phyloP scores from a whole-genome alignment of 2,329 filamentous ascomycete genomes.

The Fusarium drepaniforme region DNA sequence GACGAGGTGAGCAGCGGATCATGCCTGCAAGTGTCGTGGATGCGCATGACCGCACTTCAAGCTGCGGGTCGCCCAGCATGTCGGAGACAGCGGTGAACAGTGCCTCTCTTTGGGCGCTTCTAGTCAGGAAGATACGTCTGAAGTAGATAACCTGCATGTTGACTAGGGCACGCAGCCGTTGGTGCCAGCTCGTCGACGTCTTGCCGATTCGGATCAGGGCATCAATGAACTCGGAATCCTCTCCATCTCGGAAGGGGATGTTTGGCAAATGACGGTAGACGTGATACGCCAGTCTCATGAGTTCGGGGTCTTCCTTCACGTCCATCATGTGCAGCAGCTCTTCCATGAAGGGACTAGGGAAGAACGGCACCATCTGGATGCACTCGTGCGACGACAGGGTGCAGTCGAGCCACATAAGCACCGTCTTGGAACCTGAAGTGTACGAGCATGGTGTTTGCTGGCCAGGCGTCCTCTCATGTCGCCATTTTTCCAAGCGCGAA shows the following conservation, averaged over 20 bases:
- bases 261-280: constrained; percentile 98
- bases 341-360: constrained; percentile 89
- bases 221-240: constrained; percentile 86
- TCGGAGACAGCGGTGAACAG: constrained; percentile 94
- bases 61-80: constrained; percentile 92
- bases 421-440: constrained; percentile 95
- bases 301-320: constrained; percentile 96
- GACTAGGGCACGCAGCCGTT: constrained; percentile 92
- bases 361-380: constrained; percentile 90
- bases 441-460: constrained; percentile 95
- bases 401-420: constrained; percentile 93
- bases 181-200: constrained; percentile 90
- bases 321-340: constrained; percentile 99
- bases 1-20: constrained; percentile 93
- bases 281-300: constrained; percentile 94
- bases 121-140: constrained; percentile 90
- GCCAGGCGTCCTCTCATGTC: constrained; percentile 83
- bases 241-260: constrained; percentile 88
- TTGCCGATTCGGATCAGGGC: constrained; percentile 90
- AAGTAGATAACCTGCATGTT: constrained; percentile 99
- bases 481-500: constrained; percentile 85
- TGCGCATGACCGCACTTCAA: constrained; percentile 95
- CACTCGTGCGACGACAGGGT: constrained; percentile 94
- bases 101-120: constrained; percentile 77
- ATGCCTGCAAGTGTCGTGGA: constrained; percentile 94